These are phyloP conservation scores for Aegilops umbellulata DNA, from an alignment of 176 grass and related monocot genomes.

Conservation along the genomic window DNA sequence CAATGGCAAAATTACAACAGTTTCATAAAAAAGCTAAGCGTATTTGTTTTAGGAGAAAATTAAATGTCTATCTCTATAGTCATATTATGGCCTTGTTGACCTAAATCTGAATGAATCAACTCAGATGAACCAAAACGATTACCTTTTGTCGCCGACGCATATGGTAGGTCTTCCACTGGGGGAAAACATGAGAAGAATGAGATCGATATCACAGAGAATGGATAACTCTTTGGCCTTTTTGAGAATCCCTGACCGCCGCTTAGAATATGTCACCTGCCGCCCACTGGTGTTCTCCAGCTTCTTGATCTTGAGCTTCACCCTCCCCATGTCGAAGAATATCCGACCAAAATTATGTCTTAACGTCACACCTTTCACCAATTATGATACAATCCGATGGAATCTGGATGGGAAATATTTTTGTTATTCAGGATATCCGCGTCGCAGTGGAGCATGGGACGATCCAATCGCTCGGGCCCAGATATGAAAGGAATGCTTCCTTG, in stretches of 20 bases:
- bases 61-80: background rate
- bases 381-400: background rate
- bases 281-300: slow-evolving; percentile 58
- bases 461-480: background rate
- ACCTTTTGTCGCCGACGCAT: slow-evolving; percentile 45
- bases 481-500: background rate
- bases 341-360: background rate
- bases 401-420: background rate
- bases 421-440: background rate
- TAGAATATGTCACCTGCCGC: slow-evolving; percentile 66
- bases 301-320: slow-evolving; percentile 84
- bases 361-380: background rate
- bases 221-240: slow-evolving; percentile 80
- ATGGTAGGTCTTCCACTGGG: slow-evolving; percentile 56
- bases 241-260: slow-evolving; percentile 58
- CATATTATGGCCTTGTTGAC: background rate
- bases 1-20: background rate
- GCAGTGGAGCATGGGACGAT: background rate
- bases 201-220: slow-evolving; percentile 71
- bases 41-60: background rate
- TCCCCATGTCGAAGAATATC: slow-evolving; percentile 45
- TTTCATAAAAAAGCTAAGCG: background rate
- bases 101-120: background rate
- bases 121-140: background rate
- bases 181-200: slow-evolving; percentile 74